phyloP scores from a whole-genome alignment of 164 flowering plant genomes.

The Berberis thunbergii region DNA sequence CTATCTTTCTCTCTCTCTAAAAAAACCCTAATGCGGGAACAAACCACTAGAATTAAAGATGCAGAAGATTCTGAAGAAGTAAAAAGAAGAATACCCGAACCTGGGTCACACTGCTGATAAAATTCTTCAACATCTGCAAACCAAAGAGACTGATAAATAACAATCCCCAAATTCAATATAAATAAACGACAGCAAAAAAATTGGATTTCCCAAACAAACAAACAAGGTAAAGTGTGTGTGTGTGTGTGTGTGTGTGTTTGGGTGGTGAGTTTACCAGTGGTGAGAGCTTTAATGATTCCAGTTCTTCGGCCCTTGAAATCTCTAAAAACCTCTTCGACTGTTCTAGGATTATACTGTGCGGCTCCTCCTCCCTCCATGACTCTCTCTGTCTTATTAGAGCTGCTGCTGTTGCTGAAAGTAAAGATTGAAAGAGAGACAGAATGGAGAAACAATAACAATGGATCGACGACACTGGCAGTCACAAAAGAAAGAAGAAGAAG shows the following conservation, averaged over 20 bases:
- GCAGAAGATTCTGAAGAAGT: background rate
- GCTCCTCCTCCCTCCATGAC: conserved; percentile 39
- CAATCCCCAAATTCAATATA: conserved; percentile 5
- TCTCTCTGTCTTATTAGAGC: background rate
- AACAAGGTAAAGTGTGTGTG: no score
- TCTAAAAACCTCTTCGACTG: conserved; percentile 68
- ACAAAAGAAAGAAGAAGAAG: conserved; percentile 2
- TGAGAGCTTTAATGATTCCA: conserved; percentile 65
- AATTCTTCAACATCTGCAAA: conserved; percentile 62
- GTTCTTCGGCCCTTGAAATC: conserved; percentile 70
- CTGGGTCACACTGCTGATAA: conserved; percentile 63
- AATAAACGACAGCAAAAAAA: conserved; percentile 29
- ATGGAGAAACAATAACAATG: no score
- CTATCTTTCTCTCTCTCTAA: no score
- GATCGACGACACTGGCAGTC: background rate
- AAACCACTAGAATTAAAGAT: background rate
- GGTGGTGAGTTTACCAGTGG: conserved; percentile 50
- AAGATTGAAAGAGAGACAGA: background rate
- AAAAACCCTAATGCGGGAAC: no score
- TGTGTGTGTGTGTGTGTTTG: conserved; percentile 8
- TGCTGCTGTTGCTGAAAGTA: background rate
- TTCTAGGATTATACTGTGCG: conserved; percentile 31
- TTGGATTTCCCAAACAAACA: no score
- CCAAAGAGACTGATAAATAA: conserved; percentile 1
- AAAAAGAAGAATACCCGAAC: conserved; percentile 25